phyloP scores from a whole-genome alignment of 148 eudicot genomes.

The Rhododendron ferrugineum region DNA sequence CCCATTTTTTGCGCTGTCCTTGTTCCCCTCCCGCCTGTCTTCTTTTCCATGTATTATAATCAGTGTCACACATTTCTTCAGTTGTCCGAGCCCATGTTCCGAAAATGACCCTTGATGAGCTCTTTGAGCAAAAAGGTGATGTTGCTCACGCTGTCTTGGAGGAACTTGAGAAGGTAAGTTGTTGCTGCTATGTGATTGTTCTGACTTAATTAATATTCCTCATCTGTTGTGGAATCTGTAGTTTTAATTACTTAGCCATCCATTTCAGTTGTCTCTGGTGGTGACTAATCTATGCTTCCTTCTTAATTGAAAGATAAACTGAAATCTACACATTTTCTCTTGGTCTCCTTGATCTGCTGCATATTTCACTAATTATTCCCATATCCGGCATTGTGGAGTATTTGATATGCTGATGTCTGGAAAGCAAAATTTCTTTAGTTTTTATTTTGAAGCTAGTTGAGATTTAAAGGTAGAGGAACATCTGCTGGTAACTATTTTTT shows the following conservation, averaged over 20 bases:
- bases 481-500: background rate
- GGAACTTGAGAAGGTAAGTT: conserved; percentile 91
- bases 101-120: conserved; percentile 81
- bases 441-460: background rate
- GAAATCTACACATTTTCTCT: background rate
- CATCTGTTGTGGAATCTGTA: too few species aligned
- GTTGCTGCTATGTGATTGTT: background rate
- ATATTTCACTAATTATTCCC: background rate
- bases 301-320: background rate
- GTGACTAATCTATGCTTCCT: background rate
- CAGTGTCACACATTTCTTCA: conserved; percentile 5
- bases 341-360: background rate
- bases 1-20: background rate
- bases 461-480: background rate
- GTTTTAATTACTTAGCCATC: background rate
- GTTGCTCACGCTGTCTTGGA: conserved; percentile 83
- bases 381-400: too few species aligned
- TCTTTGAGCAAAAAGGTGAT: conserved; percentile 95
- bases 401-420: background rate
- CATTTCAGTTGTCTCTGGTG: background rate
- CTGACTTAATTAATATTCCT: too few species aligned
- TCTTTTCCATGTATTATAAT: background rate
- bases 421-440: background rate
- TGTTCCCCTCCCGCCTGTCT: background rate
- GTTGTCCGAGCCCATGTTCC: conserved; percentile 98